Conservation (phyloP, 345 rosid genomes). For the Adansonia digitata region DNA sequence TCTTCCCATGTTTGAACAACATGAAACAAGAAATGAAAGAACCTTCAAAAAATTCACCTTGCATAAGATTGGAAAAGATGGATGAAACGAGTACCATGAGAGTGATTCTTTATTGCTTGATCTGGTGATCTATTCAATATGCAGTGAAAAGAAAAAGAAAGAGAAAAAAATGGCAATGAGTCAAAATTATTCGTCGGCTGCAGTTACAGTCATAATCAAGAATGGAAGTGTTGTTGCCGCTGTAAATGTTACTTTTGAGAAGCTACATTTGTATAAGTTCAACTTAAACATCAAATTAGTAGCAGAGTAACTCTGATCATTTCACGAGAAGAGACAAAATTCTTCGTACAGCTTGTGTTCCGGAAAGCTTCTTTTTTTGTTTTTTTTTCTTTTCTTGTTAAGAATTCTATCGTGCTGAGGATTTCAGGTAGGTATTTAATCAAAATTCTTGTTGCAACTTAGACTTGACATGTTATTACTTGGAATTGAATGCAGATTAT, state of each 20-base stretch:
- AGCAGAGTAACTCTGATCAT: too few species aligned
- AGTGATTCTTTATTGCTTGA: not conserved
- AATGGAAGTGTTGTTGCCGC: not conserved
- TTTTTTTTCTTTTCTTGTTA: too few species aligned
- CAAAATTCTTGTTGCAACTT: not conserved
- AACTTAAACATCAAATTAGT: too few species aligned
- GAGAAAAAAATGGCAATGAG: not conserved
- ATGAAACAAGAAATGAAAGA: not conserved
- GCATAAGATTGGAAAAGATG: too few species aligned
- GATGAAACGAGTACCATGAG: too few species aligned
- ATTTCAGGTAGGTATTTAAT: not conserved
- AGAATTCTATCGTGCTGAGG: not conserved
- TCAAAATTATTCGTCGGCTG: not conserved
- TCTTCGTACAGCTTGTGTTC: too few species aligned
- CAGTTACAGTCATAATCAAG: not conserved
- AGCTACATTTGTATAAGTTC: not conserved
- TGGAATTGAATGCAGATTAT: conserved; percentile 38
- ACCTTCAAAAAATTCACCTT: not conserved
- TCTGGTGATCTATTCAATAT: not conserved
- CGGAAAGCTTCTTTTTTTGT: too few species aligned
- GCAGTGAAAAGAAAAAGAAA: not conserved
- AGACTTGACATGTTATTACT: not conserved
- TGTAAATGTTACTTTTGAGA: not conserved
- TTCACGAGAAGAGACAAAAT: too few species aligned
- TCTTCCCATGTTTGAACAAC: not conserved